Conservation (phyloP, 2,329 filamentous ascomycete genomes). For the Botrytis byssoidea region DNA sequence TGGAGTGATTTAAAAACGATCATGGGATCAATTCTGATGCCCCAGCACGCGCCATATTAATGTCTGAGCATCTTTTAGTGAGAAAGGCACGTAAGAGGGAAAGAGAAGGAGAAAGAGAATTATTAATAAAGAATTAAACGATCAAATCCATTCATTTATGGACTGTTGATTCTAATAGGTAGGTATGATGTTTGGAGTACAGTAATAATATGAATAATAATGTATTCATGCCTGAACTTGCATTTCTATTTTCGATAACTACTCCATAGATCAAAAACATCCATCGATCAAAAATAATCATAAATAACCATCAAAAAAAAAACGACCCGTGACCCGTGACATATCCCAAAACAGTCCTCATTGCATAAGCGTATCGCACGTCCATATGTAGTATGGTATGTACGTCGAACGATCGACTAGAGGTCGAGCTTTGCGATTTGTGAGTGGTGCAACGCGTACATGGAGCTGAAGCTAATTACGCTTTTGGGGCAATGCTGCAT, state of each 20-base stretch:
- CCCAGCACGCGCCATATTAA: slow-evolving; percentile 11
- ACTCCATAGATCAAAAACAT: neutral
- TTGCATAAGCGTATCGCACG: slow-evolving; percentile 18
- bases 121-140: neutral
- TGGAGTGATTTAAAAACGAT: slow-evolving; percentile 14
- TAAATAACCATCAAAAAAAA: neutral
- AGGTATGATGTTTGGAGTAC: neutral
- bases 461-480: slow-evolving; percentile 19
- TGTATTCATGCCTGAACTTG: slow-evolving; percentile 9
- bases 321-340: slow-evolving; percentile 13
- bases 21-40: slow-evolving; percentile 19
- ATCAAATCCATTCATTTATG: neutral
- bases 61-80: slow-evolving; percentile 11
- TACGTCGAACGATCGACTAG: slow-evolving; percentile 1
- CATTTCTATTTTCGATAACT: neutral
- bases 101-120: neutral
- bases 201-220: neutral
- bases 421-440: neutral
- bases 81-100: neutral
- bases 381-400: neutral
- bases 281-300: neutral
- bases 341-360: slow-evolving; percentile 1
- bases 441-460: neutral
- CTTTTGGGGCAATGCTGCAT: slow-evolving; percentile 13
- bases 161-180: neutral